Evolutionary conservation across 106 monocot genomes (phyloP), one percentile per base, ranked within the genome.

Genomic region (Iris macrosiphon): DNA sequence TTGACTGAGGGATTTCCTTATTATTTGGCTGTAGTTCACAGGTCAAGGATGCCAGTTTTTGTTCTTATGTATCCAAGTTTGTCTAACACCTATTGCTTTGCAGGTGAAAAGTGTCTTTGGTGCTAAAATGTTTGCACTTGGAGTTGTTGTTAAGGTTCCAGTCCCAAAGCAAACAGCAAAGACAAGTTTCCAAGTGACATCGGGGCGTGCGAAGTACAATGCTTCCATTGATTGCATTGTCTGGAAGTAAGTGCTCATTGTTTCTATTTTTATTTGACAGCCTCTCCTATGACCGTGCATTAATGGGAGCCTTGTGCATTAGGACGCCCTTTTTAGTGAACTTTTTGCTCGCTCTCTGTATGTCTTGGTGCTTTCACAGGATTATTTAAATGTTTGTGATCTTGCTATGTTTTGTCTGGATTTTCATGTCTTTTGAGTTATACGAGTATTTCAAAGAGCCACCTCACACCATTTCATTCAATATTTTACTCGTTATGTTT

Each of bases 121-220:
- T 64, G 98, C 83, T 40, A 98, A 98, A 66, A 91, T 91, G 79
- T 98, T 91, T 91, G 98, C 98, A 38, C 90, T 98, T 38, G 98
- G 98, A 35, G 90, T 98, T 58, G 98, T 90, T 11, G 77, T 98
- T 32, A 98, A 90, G 67, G 79, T 98, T 78, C 90, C 98, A 61
- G 98, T 98, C 17, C 98, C 98, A 55, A 98, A 98, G 60, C 98
- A 98, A 56, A 98, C 98, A 12, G 98, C 98, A 0, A 98, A 98
- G 61, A 80, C 98, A 46, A 98, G 83, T 63, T 98, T 98, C 58
- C 98, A 98, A 77, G 91, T 91, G 15, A 98, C 91, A 58, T 87
- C 90, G 40, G 98, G 98, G 49, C 76, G 82, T 83, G 98, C 98
- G 30, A 98, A 98, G 64, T 98, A 98, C 56, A 98, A 98, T 78